Evolutionary conservation across 495 filamentous ascomycete species (phyloP), one percentile per base, ranked within the genome.

Genomic region (Gamarada debralockiae): DNA sequence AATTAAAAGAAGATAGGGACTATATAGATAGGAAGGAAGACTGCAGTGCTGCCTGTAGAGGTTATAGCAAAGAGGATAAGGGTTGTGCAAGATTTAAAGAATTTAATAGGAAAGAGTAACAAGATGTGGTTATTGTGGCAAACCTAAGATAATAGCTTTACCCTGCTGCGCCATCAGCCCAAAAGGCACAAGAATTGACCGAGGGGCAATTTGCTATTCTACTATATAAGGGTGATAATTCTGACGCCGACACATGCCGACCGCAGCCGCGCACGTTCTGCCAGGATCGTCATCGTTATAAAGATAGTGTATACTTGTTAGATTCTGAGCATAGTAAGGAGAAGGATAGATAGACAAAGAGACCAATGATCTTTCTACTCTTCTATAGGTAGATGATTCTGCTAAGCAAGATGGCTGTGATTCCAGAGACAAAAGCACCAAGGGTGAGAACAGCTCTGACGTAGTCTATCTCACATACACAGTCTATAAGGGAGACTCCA

Each of bases 1-100:
- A 84, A 84, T 48, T 80, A 75, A 61, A 83, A 84, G 66, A 73
- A 81, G 25, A 82, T 54, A 1, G 80, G 81, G 47, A 74, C 66
- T 50, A 66, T 71, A 53, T 71, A 74, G 38, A 70, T 52, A 13
- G 64, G 48, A 48, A 74, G 56, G 55, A 69, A 69, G 23, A 66
- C 38, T 1, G 57, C 39, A 1, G 69, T 61, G 17, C 52, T 58
- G 27, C 49, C 67, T 5, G 65, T 61, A 0, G 68, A 58, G 13
- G 62, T 68, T 22, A 63, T 45, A 10, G 61, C 27, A 53, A 73
- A 75, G 0, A 81, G 62, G 21, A 80, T 55, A 2, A 78, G 18
- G 40, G 70, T 61, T 0, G 65, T 65, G 0, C 67, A 70, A 31
- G 62, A 58, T 3, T 50, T 50, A 10, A 82, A 58, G 48, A 80